Percentiles rank a stretch among this genome's conserved stretches.
Evolutionary conservation across 441 rosid species (phyloP).

Genomic region (Euphorbia celastroides): DNA sequence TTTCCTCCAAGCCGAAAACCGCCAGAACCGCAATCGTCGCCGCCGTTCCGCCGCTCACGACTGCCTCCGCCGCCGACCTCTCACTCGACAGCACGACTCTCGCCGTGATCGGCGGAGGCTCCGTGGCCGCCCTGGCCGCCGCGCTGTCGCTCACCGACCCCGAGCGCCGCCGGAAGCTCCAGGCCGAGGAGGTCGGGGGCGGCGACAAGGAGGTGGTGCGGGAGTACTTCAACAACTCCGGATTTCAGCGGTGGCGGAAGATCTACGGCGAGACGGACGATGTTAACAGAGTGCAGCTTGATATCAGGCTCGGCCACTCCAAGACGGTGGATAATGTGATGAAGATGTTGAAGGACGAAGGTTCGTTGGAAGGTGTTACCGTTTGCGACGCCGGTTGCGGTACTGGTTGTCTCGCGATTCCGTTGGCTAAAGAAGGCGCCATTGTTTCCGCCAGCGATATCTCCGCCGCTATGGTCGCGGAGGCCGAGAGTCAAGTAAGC

Average conservation of each 20-base stretch:
- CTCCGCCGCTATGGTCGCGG: slow-evolving; percentile 88
- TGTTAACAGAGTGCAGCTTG: slow-evolving; percentile 70
- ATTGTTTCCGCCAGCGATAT: slow-evolving; percentile 77
- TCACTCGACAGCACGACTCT: slow-evolving; percentile 50
- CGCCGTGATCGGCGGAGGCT: slow-evolving; percentile 70
- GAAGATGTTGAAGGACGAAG: slow-evolving; percentile 64
- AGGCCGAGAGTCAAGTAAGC: slow-evolving; percentile 69
- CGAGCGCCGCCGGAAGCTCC: slow-evolving; percentile 61
- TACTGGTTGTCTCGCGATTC: slow-evolving; percentile 65
- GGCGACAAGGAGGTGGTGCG: slow-evolving; percentile 86
- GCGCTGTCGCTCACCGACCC: slow-evolving; percentile 74
- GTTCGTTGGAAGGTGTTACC: slow-evolving; percentile 61
- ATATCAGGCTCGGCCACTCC: slow-evolving; percentile 73
- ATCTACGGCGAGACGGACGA: slow-evolving; percentile 82
- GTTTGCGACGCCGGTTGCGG: slow-evolving; percentile 94
- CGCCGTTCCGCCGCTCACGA: slow-evolving; percentile 40
- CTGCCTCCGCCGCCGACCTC: slow-evolving; percentile 37
- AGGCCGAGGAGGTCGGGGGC: slow-evolving; percentile 92
- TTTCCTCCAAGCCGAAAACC: slow-evolving; percentile 21
- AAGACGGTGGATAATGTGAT: slow-evolving; percentile 75
- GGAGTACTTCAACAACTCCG: slow-evolving; percentile 79
- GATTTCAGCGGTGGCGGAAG: slow-evolving; percentile 87
- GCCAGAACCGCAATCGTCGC: slow-evolving; percentile 25
- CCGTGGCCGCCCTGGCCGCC: slow-evolving; percentile 79
- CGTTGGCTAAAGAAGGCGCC: slow-evolving; percentile 82